A percentile compares a stretch with the other conserved stretches of the same genome.
Evolutionary conservation across 805 yeast species (phyloP).

Genomic region (Ogataea siamensis): DNA sequence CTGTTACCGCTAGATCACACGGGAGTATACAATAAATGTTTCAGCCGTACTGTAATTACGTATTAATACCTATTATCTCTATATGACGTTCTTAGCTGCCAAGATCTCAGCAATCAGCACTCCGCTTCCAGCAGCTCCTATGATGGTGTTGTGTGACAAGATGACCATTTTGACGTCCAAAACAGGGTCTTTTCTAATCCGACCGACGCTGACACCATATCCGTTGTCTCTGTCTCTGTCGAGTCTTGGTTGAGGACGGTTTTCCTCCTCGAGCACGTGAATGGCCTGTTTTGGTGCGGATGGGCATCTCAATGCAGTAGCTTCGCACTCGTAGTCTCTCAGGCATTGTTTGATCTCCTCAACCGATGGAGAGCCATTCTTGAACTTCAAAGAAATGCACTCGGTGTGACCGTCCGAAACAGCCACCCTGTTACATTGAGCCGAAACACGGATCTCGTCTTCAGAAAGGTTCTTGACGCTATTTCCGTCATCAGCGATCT

Average conservation of each 20-base stretch:
- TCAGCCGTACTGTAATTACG: no score
- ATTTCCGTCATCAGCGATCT: conserved; percentile 47
- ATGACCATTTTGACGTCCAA: conserved; percentile 95
- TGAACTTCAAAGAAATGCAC: conserved; percentile 84
- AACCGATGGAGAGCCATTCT: conserved; percentile 77
- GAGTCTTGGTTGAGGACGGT: conserved; percentile 96
- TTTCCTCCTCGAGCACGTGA: conserved; percentile 85
- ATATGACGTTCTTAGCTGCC: conserved; percentile 71
- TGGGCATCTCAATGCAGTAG: conserved; percentile 71
- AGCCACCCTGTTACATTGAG: conserved; percentile 96
- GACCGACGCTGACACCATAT: conserved; percentile 91
- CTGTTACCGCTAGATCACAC: no score
- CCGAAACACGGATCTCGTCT: conserved; percentile 80
- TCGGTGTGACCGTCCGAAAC: conserved; percentile 98
- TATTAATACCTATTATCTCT: no score
- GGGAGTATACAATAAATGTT: no score
- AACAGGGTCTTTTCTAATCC: conserved; percentile 90
- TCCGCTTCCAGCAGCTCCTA: conserved; percentile 99
- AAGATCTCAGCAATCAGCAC: conserved; percentile 90
- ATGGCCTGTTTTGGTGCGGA: conserved; percentile 94
- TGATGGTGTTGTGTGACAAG: conserved; percentile 94
- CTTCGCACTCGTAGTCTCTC: conserved; percentile 78
- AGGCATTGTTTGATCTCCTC: conserved; percentile 74
- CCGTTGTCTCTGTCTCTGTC: conserved; percentile 96
- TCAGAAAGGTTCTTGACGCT: conserved; percentile 59